phyloP scores from a whole-genome alignment of 495 filamentous ascomycete genomes.

The Bombardia bombarda region DNA sequence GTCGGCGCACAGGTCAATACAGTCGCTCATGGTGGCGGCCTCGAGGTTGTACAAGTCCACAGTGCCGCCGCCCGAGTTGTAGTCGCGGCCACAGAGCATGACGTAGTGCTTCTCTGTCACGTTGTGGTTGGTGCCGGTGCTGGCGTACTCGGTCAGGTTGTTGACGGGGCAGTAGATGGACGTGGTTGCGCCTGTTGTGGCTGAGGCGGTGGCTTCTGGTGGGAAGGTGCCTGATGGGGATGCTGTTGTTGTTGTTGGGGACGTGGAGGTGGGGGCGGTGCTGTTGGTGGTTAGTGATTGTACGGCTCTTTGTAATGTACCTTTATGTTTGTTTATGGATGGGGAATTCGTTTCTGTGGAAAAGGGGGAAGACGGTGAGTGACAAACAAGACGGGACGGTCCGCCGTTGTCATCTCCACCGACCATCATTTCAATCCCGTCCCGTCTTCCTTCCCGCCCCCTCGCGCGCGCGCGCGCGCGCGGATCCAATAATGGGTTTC shows the following conservation, averaged over 20 bases:
- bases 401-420: no score
- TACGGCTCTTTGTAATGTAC: no score
- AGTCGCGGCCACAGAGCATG: constrained; percentile 29
- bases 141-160: constrained; percentile 31
- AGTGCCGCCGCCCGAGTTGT: constrained; percentile 18
- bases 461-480: no score
- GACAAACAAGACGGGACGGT: neutral
- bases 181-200: neutral
- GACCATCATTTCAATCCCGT: no score
- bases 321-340: no score
- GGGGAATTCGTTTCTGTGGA: neutral
- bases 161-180: constrained; percentile 19
- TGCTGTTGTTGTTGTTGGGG: constrained; percentile 1
- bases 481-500: no score
- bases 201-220: constrained; percentile 8
- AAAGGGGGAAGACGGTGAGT: neutral
- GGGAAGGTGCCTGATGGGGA: neutral
- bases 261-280: neutral
- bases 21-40: constrained; percentile 16
- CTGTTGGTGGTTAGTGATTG: neutral
- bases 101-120: constrained; percentile 13
- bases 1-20: constrained; percentile 23
- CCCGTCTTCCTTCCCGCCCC: no score
- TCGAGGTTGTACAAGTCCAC: constrained; percentile 17
- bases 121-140: constrained; percentile 5